phyloP scores from a whole-genome alignment of 495 filamentous ascomycete species.

The Hypoxylon perforatum region DNA sequence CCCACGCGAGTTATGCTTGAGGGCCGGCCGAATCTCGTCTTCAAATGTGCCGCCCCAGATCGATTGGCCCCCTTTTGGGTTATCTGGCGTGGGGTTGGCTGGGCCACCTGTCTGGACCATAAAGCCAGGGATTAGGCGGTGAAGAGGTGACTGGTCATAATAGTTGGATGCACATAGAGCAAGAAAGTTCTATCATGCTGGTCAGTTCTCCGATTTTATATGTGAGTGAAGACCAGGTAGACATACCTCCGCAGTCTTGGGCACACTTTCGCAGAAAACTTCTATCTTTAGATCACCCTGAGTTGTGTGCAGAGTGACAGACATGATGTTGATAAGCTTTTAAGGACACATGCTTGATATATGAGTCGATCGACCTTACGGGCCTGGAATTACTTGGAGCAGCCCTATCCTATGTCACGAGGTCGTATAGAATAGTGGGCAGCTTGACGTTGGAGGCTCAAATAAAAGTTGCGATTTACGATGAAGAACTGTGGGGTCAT shows the following conservation, averaged over 20 bases:
- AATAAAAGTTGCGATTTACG: conserved; percentile 32
- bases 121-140: conserved; percentile 88
- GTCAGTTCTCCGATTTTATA: conserved; percentile 2
- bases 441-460: conserved; percentile 24
- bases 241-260: conserved; percentile 82
- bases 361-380: neutral
- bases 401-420: conserved; percentile 2
- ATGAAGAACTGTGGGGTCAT: conserved; percentile 22
- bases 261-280: conserved; percentile 93
- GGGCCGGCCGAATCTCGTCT: conserved; percentile 88
- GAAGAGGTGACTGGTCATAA: conserved; percentile 90
- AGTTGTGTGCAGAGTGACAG: conserved; percentile 84
- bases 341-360: conserved; percentile 5
- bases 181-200: conserved; percentile 83
- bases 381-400: neutral
- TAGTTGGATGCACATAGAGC: conserved; percentile 90
- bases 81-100: conserved; percentile 66
- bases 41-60: conserved; percentile 88
- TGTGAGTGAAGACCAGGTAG: neutral
- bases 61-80: conserved; percentile 82
- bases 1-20: conserved; percentile 87
- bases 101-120: conserved; percentile 93
- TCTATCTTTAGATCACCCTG: conserved; percentile 95
- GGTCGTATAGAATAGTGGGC: neutral
- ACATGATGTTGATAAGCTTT: conserved; percentile 56